These are phyloP conservation scores for Hura crepitans DNA, from an alignment of 441 rosid genomes.

Conservation along the genomic window DNA sequence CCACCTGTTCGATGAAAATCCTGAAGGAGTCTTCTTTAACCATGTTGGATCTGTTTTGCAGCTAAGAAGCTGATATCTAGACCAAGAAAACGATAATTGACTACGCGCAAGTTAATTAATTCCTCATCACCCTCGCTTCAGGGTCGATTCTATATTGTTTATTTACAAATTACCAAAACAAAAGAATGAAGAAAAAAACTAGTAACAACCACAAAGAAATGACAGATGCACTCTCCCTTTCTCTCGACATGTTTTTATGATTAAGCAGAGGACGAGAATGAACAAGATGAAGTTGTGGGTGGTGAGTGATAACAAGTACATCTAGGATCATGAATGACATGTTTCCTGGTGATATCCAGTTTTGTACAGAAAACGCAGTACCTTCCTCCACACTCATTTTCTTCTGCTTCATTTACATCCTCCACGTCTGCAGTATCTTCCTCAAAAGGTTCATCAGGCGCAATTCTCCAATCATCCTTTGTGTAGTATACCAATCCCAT, in stretches of 20 bases:
- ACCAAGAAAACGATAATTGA: neutral
- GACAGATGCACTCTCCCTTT: neutral
- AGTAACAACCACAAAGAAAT: no score
- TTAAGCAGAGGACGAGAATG: constrained; percentile 32
- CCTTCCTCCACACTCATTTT: constrained; percentile 25
- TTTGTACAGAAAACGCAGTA: constrained; percentile 63
- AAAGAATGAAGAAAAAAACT: no score
- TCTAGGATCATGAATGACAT: constrained; percentile 40
- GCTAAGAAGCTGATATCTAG: neutral
- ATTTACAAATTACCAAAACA: neutral
- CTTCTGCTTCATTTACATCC: neutral
- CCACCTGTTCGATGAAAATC: constrained; percentile 31
- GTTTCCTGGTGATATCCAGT: constrained; percentile 41
- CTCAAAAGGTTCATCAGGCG: constrained; percentile 26
- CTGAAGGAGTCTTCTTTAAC: constrained; percentile 1
- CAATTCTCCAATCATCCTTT: constrained; percentile 23
- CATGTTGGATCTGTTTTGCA: neutral
- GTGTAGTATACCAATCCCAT: constrained; percentile 45
- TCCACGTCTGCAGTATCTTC: constrained; percentile 21
- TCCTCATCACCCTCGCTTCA: no score
- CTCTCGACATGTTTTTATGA: constrained; percentile 8
- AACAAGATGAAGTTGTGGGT: constrained; percentile 27
- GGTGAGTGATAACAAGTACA: constrained; percentile 48
- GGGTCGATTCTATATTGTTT: no score
- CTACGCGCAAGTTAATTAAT: no score